Percentiles rank a stretch among this genome's conserved stretches.
Conservation (phyloP, 306 rosid genomes). For the Dryas alaskensis region DNA sequence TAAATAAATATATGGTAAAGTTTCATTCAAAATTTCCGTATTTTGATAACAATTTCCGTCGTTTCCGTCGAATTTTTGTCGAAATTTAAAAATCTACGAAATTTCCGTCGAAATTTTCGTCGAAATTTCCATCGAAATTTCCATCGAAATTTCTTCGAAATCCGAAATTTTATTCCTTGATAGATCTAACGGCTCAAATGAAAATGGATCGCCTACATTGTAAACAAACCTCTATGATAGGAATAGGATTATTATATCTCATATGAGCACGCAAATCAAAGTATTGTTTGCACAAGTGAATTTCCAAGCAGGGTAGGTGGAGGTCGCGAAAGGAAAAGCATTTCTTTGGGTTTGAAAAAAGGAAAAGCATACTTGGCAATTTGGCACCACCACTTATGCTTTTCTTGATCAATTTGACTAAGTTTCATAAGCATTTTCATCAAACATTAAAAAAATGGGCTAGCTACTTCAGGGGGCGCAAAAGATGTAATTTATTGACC, state of each 20-base stretch:
- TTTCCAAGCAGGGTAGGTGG: conserved; percentile 10
- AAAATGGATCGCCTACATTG: not conserved
- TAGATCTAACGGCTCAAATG: not conserved
- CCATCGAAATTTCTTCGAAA: no score
- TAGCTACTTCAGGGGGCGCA: not conserved
- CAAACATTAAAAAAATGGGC: not conserved
- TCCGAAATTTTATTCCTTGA: no score
- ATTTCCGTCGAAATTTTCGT: no score
- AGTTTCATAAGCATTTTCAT: not conserved
- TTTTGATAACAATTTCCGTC: no score
- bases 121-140: no score
- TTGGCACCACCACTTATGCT: not conserved
- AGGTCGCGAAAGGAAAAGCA: conserved; percentile 12
- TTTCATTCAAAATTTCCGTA: no score
- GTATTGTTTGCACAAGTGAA: conserved; percentile 3
- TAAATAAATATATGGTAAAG: no score
- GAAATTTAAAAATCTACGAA: no score
- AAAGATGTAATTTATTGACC: conserved; percentile 12
- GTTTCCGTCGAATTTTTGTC: no score
- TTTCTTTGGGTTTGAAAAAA: conserved; percentile 4
- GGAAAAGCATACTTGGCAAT: not conserved
- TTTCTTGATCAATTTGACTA: conserved; percentile 3
- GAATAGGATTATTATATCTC: not conserved
- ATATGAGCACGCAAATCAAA: not conserved
- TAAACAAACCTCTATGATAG: not conserved